Percentiles rank a stretch among this genome's conserved stretches.
These are phyloP conservation scores for Clausena lansium DNA, from an alignment of 345 rosid species.

Conservation along the genomic window DNA sequence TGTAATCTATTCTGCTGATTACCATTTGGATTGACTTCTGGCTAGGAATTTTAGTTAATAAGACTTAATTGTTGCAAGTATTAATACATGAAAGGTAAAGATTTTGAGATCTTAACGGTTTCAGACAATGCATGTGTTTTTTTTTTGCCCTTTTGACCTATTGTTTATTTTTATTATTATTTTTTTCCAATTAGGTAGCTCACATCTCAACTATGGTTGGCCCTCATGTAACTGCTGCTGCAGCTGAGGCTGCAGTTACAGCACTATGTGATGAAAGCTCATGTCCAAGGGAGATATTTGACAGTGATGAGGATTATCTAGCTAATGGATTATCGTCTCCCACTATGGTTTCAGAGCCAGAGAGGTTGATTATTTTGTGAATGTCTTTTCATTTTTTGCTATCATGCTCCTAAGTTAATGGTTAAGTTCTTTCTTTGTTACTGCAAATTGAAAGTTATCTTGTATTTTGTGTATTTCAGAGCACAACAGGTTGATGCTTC, in stretches of 20 bases:
- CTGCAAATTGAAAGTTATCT: constrained; percentile 1
- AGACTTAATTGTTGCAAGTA: not conserved
- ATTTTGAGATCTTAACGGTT: not conserved
- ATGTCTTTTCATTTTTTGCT: too few species aligned
- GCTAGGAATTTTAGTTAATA: not conserved
- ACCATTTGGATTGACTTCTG: not conserved
- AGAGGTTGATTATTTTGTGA: constrained; percentile 39
- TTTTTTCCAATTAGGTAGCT: constrained; percentile 44
- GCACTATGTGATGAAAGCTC: constrained; percentile 74
- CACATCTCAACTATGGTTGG: constrained; percentile 60
- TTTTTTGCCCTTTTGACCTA: not conserved
- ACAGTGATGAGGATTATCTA: constrained; percentile 29
- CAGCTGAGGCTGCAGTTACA: constrained; percentile 78
- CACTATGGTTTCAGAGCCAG: constrained; percentile 19
- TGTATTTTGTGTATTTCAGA: constrained; percentile 35
- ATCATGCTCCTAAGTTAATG: constrained; percentile 2
- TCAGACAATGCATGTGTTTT: not conserved
- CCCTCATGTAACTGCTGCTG: constrained; percentile 65
- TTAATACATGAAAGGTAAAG: not conserved
- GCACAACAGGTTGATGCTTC: constrained; percentile 36
- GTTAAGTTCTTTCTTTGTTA: constrained; percentile 4
- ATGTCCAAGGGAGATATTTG: constrained; percentile 71
- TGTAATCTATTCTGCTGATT: not conserved
- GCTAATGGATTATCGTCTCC: constrained; percentile 33
- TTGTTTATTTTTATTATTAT: not conserved